Evolutionary conservation across 2,329 filamentous ascomycete species (phyloP).

Genomic region (Zasmidium cellare): DNA sequence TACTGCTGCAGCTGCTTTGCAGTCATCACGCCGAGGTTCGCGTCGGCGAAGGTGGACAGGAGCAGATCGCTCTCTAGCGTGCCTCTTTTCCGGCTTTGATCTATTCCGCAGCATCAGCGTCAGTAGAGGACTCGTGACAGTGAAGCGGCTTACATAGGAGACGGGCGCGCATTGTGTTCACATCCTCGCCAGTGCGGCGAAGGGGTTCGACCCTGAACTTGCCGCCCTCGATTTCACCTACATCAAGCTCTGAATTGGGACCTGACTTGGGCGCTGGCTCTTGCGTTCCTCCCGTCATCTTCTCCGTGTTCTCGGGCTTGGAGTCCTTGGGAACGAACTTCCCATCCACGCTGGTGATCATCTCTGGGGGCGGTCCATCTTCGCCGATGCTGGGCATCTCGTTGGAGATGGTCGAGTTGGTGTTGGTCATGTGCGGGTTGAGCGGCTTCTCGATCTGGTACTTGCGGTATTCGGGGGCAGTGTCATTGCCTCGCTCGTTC

Average conservation of each 20-base stretch:
- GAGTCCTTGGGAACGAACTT: slow-evolving; percentile 61
- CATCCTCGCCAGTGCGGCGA: slow-evolving; percentile 78
- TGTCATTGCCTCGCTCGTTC: slow-evolving; percentile 55
- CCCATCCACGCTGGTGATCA: slow-evolving; percentile 57
- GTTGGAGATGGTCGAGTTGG: slow-evolving; percentile 63
- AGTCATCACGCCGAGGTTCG: slow-evolving; percentile 73
- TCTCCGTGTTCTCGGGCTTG: slow-evolving; percentile 62
- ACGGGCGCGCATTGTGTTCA: slow-evolving; percentile 81
- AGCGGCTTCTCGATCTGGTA: slow-evolving; percentile 58
- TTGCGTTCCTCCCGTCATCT: slow-evolving; percentile 66
- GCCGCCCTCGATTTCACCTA: slow-evolving; percentile 85
- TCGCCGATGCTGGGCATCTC: slow-evolving; percentile 62
- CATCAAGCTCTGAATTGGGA: slow-evolving; percentile 66
- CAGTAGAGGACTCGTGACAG: slow-evolving; percentile 20
- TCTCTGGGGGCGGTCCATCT: slow-evolving; percentile 59
- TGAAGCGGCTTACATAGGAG: slow-evolving; percentile 61
- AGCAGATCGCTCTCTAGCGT: slow-evolving; percentile 95
- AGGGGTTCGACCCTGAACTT: slow-evolving; percentile 89
- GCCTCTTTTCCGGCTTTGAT: slow-evolving; percentile 95
- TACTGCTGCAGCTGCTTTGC: slow-evolving; percentile 75
- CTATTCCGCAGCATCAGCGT: slow-evolving; percentile 50
- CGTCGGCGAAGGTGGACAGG: slow-evolving; percentile 89
- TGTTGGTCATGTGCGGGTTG: slow-evolving; percentile 65
- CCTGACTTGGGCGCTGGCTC: slow-evolving; percentile 46
- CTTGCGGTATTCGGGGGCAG: slow-evolving; percentile 55